These are phyloP conservation scores for Colletotrichum sp. DNA, from an alignment of 2,329 filamentous ascomycete species.

Conservation along the genomic window DNA sequence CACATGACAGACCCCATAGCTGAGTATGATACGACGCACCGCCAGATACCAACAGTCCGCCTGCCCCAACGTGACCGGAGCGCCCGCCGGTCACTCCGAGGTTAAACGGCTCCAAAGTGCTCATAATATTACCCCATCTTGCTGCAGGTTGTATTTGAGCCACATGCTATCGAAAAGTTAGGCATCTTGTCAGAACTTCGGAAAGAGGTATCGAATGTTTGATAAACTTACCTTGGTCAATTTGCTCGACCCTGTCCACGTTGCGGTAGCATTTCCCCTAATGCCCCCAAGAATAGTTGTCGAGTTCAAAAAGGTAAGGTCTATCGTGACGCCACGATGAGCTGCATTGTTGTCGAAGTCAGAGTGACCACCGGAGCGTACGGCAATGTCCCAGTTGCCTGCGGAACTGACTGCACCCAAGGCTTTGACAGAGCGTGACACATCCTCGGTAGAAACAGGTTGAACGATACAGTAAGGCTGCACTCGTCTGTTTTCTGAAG, in stretches of 20 bases:
- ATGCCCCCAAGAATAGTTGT: slow-evolving; percentile 25
- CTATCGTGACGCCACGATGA: slow-evolving; percentile 41
- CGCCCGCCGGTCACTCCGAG: slow-evolving; percentile 27
- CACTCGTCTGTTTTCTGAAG: slow-evolving; percentile 25
- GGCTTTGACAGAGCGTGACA: slow-evolving; percentile 21
- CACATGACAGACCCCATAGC: slow-evolving; percentile 44
- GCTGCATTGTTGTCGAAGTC: slow-evolving; percentile 47
- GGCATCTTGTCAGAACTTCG: background rate
- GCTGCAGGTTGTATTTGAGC: slow-evolving; percentile 34
- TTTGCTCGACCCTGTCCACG: background rate
- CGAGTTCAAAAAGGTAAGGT: slow-evolving; percentile 36
- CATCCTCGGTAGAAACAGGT: slow-evolving; percentile 24
- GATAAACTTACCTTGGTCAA: background rate
- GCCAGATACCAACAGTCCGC: slow-evolving; percentile 34
- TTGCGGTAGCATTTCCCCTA: background rate
- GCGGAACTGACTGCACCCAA: background rate
- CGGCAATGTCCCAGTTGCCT: slow-evolving; percentile 31
- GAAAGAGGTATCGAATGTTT: background rate
- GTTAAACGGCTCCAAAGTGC: slow-evolving; percentile 21
- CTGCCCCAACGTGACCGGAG: slow-evolving; percentile 27
- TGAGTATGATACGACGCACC: slow-evolving; percentile 27
- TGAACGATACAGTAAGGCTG: slow-evolving; percentile 30
- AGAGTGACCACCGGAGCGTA: slow-evolving; percentile 50
- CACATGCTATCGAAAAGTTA: background rate
- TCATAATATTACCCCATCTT: slow-evolving; percentile 27